Evolutionary conservation across 257 asterid species (phyloP), one percentile per base, ranked within the genome.

Genomic region (Petrea volubilis): DNA sequence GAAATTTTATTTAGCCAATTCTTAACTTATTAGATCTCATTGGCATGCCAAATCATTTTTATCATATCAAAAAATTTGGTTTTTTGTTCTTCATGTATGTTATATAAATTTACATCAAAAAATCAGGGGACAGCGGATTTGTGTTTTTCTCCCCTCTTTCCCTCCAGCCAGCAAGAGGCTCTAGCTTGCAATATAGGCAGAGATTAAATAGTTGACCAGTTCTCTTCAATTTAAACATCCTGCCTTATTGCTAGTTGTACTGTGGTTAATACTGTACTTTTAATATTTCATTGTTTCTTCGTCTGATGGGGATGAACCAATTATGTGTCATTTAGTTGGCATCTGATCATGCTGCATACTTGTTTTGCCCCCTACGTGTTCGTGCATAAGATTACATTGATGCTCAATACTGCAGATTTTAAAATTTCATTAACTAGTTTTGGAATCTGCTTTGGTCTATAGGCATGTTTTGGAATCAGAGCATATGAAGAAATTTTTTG

Each of bases 381-480:
- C 49, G 69, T 58, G 74, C 74, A 67, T 55, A 23, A 57, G 50
- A 43, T 47, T 51, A 63, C 36, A 58, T 24, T 49, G 56, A 43
- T 73, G 65, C 10, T 20, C 51, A 68, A 75, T 31, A 49, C 57
- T 65, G 68, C 56, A 24, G 52, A 43, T 71, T 28, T 60, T 10
- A 36, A 70, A 38, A 14, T 61, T 13, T 40, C 15, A 6, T 43
- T 60, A 66, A 49, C 24, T 66, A 55, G 60, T 49, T 46, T 25
- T 77, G 28, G 46, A 68, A 49, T 75, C 21, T 40, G 69, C 38
- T 64, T 67, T 64, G 44, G 29, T 67, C 40, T 73, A 13, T 64
- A 87, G 90, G 81, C 85, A 89, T 49, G 91, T 92, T 63, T 72
- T 90, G 86, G 89, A 87, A 61, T 88, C 94, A 28, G 85, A 91